Evolutionary conservation across 495 filamentous ascomycete genomes (phyloP).

Genomic region (Chaetomium fimeti): DNA sequence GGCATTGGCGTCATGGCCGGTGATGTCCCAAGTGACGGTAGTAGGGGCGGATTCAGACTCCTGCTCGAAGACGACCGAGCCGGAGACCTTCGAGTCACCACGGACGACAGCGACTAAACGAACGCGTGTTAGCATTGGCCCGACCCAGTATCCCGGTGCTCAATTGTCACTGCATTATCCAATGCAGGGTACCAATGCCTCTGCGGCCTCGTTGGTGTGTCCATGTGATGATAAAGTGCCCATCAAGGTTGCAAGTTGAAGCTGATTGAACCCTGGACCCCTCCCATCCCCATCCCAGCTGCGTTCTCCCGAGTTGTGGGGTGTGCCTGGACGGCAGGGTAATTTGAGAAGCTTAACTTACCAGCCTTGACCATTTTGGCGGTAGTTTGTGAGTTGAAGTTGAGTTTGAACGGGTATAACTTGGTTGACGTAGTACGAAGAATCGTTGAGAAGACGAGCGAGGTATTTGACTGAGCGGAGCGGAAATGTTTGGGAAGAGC

Average conservation of each 20-base stretch:
- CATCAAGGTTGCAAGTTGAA: constrained; percentile 34
- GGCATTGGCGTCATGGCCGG: constrained; percentile 88
- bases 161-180: not conserved
- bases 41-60: constrained; percentile 73
- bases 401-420: constrained; percentile 1
- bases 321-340: constrained; percentile 28
- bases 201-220: constrained; percentile 5
- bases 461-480: constrained; percentile 19
- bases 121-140: constrained; percentile 32
- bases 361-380: constrained; percentile 92
- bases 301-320: constrained; percentile 14
- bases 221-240: constrained; percentile 18
- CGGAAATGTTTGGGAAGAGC: not conserved
- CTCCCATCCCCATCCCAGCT: constrained; percentile 21
- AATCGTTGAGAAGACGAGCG: constrained; percentile 1
- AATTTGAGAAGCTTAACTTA: constrained; percentile 52
- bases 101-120: constrained; percentile 85
- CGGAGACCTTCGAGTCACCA: constrained; percentile 90
- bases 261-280: constrained; percentile 4
- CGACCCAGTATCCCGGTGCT: not conserved
- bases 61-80: constrained; percentile 95
- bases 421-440: not conserved
- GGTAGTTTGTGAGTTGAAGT: constrained; percentile 25
- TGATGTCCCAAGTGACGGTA: constrained; percentile 88
- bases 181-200: constrained; percentile 18